Conservation (phyloP, 352 stramenopile species). For the Achlya hypogyna region DNA sequence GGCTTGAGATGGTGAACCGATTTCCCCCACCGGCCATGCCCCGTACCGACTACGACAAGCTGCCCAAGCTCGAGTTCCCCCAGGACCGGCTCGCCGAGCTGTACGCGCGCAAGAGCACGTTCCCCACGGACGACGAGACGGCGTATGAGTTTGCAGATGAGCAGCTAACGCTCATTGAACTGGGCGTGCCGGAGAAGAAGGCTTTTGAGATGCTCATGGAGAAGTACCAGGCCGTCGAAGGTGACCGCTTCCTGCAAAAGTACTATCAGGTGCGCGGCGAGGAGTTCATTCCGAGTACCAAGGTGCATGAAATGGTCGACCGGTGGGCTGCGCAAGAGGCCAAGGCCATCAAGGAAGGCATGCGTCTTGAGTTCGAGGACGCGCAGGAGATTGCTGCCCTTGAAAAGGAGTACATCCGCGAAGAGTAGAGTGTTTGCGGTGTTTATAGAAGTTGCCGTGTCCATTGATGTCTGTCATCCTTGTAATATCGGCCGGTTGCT, state of each 20-base stretch:
- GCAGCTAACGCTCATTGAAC: slow-evolving; percentile 75
- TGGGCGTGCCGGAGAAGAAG: slow-evolving; percentile 70
- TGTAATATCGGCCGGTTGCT: too few relatives aligned
- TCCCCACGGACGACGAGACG: slow-evolving; percentile 62
- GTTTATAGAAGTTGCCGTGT: too few relatives aligned
- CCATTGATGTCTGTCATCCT: too few relatives aligned
- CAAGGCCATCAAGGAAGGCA: slow-evolving; percentile 70
- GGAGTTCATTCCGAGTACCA: slow-evolving; percentile 57
- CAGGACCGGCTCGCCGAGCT: slow-evolving; percentile 76
- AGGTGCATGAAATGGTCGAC: slow-evolving; percentile 76
- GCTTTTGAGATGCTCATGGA: slow-evolving; percentile 69
- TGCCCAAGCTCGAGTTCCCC: slow-evolving; percentile 74
- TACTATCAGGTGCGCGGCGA: slow-evolving; percentile 72
- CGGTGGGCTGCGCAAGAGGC: slow-evolving; percentile 75
- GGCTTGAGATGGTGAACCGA: slow-evolving; percentile 65
- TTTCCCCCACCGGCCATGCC: slow-evolving; percentile 66
- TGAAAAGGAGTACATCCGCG: not conserved
- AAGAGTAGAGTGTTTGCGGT: too few relatives aligned
- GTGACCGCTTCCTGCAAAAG: slow-evolving; percentile 74
- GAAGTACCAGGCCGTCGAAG: slow-evolving; percentile 79
- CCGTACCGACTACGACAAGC: slow-evolving; percentile 58
- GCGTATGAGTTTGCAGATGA: slow-evolving; percentile 83
- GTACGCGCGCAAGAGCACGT: slow-evolving; percentile 61
- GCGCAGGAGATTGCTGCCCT: slow-evolving; percentile 38
- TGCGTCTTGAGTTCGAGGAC: slow-evolving; percentile 78